Evolutionary conservation across 441 rosid genomes (phyloP).

Genomic region (Pelargonium fulgidum): DNA sequence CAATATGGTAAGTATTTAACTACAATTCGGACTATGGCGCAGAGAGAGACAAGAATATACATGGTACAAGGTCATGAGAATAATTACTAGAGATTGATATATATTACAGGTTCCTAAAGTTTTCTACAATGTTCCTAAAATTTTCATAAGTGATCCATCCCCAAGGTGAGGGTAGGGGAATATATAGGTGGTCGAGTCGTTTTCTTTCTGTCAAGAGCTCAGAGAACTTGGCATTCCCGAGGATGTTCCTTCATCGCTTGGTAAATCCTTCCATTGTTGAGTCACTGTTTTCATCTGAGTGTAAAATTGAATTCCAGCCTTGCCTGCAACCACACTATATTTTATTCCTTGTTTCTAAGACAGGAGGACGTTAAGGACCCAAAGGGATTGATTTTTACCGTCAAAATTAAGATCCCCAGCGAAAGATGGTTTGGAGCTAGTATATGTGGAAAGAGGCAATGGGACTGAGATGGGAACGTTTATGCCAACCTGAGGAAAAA

Average conservation of each 20-base stretch:
- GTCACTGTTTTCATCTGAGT: constrained; percentile 38
- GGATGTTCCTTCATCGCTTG: constrained; percentile 9
- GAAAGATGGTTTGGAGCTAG: constrained; percentile 83
- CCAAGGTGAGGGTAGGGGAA: too few species aligned
- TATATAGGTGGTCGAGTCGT: too few species aligned
- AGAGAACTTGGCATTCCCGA: constrained; percentile 13
- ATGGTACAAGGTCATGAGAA: too few species aligned
- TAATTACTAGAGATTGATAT: too few species aligned
- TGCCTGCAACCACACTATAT: constrained; percentile 22
- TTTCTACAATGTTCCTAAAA: too few species aligned
- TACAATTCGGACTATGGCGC: too few species aligned
- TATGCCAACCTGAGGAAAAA: constrained; percentile 61
- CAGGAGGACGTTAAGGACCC: too few species aligned
- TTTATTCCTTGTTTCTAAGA: too few species aligned
- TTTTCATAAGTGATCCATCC: too few species aligned
- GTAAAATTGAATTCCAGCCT: constrained; percentile 33
- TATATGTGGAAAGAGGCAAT: constrained; percentile 82
- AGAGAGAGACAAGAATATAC: too few species aligned
- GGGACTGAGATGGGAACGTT: constrained; percentile 95
- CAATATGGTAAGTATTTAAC: too few species aligned
- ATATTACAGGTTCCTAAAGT: too few species aligned
- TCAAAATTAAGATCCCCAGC: constrained; percentile 87
- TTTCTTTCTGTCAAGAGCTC: background rate
- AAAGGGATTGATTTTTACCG: constrained; percentile 36
- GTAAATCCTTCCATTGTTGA: constrained; percentile 32